Conservation (phyloP, 257 asterid species). For the Przewalskia tangutica region DNA sequence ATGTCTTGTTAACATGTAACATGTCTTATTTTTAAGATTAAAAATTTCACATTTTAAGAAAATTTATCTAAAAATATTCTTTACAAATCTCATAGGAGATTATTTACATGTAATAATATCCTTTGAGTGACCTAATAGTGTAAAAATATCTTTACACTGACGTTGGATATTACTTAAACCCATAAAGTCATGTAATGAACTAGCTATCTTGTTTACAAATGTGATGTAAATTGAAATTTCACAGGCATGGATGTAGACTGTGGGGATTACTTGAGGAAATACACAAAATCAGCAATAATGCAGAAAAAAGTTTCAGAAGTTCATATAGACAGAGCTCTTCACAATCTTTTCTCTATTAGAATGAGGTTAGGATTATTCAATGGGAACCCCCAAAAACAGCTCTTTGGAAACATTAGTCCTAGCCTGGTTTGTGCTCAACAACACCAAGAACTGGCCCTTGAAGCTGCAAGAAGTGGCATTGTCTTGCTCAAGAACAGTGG, state of each 20-base stretch:
- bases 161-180: too few relatives aligned
- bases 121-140: too few relatives aligned
- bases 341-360: slow-evolving; percentile 60
- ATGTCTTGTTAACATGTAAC: too few relatives aligned
- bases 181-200: not conserved
- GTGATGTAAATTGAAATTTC: not conserved
- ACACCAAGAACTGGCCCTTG: slow-evolving; percentile 61
- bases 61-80: too few relatives aligned
- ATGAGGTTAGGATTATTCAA: slow-evolving; percentile 77
- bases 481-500: slow-evolving; percentile 68
- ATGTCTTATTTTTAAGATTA: too few relatives aligned
- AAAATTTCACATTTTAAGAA: too few relatives aligned
- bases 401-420: slow-evolving; percentile 44
- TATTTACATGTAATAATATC: too few relatives aligned
- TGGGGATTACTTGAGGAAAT: slow-evolving; percentile 45
- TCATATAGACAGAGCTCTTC: slow-evolving; percentile 64
- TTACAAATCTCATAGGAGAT: too few relatives aligned
- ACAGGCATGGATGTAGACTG: slow-evolving; percentile 88
- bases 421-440: slow-evolving; percentile 50
- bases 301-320: slow-evolving; percentile 38
- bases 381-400: slow-evolving; percentile 43
- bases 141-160: too few relatives aligned
- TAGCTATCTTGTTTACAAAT: not conserved
- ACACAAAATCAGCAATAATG: slow-evolving; percentile 67
- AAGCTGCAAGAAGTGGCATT: slow-evolving; percentile 74